Evolutionary conservation across 805 yeast species (phyloP), one percentile per base, ranked within the genome.

Genomic region (Candida ovalis): DNA sequence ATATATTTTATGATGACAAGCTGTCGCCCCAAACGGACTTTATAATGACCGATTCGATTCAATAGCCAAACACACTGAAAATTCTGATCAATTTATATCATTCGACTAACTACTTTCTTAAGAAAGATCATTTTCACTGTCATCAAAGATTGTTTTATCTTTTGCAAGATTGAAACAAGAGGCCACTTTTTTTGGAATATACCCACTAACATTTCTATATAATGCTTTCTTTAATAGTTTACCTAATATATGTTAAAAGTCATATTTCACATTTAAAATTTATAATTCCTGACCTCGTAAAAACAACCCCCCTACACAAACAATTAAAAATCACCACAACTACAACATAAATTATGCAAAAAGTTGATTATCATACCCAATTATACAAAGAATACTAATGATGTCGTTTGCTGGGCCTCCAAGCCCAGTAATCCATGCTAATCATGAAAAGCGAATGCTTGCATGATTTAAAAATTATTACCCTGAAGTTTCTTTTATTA

Each of bases 21-120:
- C 58, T 81, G 86, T 81, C 86, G 86, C 86, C 86, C 86, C 86
- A 81, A 74, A 72, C 86, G 83, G 85, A 80, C 35, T 36, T 44
- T 46, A 75, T 76, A 59, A 77, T 81, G 85, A 80, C 71, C 81
- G 86, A 81, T 72, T 80, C 86, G 86, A 77, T 59, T 60, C 63
- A 55, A 58, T 64, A 58, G 81, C 82, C 83, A 80, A 79, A 77
- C 81, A 77, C 80, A 71, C 71, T 79, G 84, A 78, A 79, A 79
- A 77, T 77, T 80, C 85, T 80, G 84, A 80, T 51, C 55, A 43
- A 43, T 43, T 40, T 50, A 50, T 46, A 35, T 28, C 33, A 13
- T 44, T 40, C 27, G 17, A 35, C 3, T 35, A 5, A 7, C 12
- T 12, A 10, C 12, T 30, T 35, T 17, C 10, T 7, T 7, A 25